Evolutionary conservation across 257 asterid species (phyloP).

Genomic region (Solanum sejunctum): DNA sequence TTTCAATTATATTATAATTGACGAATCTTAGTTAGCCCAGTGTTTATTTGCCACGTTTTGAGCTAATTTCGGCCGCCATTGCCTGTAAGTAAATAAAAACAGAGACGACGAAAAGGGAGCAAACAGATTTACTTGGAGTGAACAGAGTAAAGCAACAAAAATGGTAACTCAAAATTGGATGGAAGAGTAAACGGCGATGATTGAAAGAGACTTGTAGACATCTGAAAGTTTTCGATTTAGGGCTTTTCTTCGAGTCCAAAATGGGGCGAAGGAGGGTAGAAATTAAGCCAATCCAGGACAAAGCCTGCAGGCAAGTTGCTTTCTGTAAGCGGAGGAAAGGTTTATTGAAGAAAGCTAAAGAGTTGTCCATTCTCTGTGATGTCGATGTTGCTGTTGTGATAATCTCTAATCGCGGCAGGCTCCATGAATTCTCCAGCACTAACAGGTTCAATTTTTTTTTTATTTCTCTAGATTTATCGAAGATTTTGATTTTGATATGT

Average conservation of each 20-base stretch:
- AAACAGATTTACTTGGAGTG: background rate
- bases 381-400: background rate
- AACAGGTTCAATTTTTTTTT: background rate
- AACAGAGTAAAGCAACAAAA: background rate
- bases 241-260: background rate
- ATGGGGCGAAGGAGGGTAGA: background rate
- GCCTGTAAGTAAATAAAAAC: background rate
- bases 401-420: background rate
- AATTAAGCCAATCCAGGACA: background rate
- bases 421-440: background rate
- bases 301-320: background rate
- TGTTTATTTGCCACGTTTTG: too few species aligned
- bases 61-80: too few species aligned
- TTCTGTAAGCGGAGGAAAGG: background rate
- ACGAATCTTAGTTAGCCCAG: too few species aligned
- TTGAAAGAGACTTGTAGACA: background rate
- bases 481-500: background rate
- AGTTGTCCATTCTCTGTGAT: background rate
- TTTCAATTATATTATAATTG: too few species aligned
- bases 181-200: background rate
- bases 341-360: background rate
- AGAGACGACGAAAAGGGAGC: background rate
- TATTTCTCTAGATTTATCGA: background rate
- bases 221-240: background rate
- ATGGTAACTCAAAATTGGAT: background rate